These are phyloP conservation scores for Paraglomus occultum DNA, from an alignment of 192 early-diverging fungal genomes.

Conservation along the genomic window DNA sequence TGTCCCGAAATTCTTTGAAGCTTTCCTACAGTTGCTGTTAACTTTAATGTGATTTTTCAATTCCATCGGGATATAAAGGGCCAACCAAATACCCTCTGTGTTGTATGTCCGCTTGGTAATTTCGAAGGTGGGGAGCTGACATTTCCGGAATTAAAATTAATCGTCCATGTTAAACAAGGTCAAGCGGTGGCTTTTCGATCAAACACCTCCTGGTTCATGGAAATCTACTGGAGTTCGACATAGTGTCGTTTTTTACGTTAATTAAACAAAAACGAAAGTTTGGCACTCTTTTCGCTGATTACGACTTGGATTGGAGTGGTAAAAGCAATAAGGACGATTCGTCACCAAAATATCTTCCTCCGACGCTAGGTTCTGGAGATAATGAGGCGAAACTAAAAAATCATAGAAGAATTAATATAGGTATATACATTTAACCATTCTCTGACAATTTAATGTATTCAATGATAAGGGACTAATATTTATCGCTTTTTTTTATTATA, in stretches of 20 bases:
- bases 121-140: background rate
- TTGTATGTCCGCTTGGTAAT: slow-evolving; percentile 8
- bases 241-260: slow-evolving; percentile 14
- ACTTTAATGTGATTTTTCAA: slow-evolving; percentile 19
- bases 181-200: too few species aligned
- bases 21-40: slow-evolving; percentile 8
- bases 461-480: too few species aligned
- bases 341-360: too few species aligned
- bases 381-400: too few species aligned
- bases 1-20: slow-evolving; percentile 19
- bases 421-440: too few species aligned
- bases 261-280: slow-evolving; percentile 11
- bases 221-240: too few species aligned
- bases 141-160: slow-evolving; percentile 7
- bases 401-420: too few species aligned
- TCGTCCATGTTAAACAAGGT: background rate
- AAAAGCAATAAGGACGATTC: too few species aligned
- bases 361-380: too few species aligned
- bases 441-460: too few species aligned
- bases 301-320: background rate
- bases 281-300: slow-evolving; percentile 11
- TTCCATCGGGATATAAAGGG: slow-evolving; percentile 22
- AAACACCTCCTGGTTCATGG: too few species aligned
- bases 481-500: too few species aligned
- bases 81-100: slow-evolving; percentile 15